Conservation (phyloP, 2,329 filamentous ascomycete species). For the Shiraia sp. region DNA sequence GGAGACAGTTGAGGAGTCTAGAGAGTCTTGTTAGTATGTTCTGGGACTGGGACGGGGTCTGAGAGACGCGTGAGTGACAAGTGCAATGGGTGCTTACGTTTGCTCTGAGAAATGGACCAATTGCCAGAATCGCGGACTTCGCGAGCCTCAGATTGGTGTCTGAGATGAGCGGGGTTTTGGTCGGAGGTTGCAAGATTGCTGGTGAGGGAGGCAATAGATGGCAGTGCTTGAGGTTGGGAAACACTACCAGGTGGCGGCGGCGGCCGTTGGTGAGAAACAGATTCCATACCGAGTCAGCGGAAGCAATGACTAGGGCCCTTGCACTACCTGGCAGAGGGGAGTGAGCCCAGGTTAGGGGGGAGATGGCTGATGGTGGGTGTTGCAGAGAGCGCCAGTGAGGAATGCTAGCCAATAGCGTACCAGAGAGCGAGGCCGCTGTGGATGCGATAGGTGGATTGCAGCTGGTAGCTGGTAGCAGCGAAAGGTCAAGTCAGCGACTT, state of each 20-base stretch:
- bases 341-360: conserved; percentile 6
- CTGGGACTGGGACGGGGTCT: not conserved
- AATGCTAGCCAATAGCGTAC: conserved; percentile 24
- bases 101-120: conserved; percentile 63
- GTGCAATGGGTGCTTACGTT: conserved; percentile 47
- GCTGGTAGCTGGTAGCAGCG: conserved; percentile 8
- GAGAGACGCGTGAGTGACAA: conserved; percentile 5
- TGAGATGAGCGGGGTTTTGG: conserved; percentile 36
- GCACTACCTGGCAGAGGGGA: conserved; percentile 17
- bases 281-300: conserved; percentile 32
- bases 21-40: conserved; percentile 15
- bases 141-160: conserved; percentile 49
- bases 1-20: conserved; percentile 49
- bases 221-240: conserved; percentile 43
- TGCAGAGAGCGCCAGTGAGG: conserved; percentile 28
- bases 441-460: conserved; percentile 8
- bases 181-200: conserved; percentile 36
- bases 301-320: conserved; percentile 9
- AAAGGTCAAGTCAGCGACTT: not conserved
- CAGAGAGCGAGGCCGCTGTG: conserved; percentile 10
- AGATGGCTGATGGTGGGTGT: conserved; percentile 20
- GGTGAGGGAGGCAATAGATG: conserved; percentile 45
- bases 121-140: conserved; percentile 61
- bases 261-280: conserved; percentile 31
- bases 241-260: conserved; percentile 22